Conservation (phyloP, 129 eudicot genomes). For the Solidago caesia region DNA sequence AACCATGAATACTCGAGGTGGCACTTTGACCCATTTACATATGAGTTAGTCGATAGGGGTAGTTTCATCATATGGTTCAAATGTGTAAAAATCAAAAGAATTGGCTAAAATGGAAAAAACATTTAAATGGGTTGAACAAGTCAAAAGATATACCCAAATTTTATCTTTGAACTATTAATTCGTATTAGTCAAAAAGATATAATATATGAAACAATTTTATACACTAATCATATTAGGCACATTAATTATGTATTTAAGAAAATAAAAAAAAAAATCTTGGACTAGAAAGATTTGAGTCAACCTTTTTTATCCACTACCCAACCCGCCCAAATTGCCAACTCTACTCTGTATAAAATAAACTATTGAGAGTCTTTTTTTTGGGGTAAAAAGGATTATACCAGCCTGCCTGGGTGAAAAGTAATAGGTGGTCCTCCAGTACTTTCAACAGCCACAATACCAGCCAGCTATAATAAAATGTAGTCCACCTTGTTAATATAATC, state of each 20-base stretch:
- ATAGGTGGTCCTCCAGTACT: constrained; percentile 86
- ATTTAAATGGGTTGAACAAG: neutral
- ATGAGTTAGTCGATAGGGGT: neutral
- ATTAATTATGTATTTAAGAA: too few species aligned
- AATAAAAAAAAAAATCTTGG: too few species aligned
- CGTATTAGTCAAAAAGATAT: neutral
- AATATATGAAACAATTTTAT: neutral
- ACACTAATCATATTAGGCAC: too few species aligned
- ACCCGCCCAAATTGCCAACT: neutral
- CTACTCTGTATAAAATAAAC: neutral
- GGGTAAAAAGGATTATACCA: constrained; percentile 35
- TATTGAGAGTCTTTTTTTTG: neutral
- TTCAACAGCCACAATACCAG: constrained; percentile 92
- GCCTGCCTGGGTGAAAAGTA: constrained; percentile 89
- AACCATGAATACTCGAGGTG: neutral
- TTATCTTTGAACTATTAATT: neutral
- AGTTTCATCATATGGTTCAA: neutral
- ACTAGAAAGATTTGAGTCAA: too few species aligned
- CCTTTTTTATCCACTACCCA: neutral
- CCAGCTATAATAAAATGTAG: constrained; percentile 45
- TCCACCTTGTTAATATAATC: neutral
- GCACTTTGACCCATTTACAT: neutral
- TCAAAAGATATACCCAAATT: neutral
- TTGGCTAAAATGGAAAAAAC: neutral
- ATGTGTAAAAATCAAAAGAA: neutral